Evolutionary conservation across 2,329 filamentous ascomycete species (phyloP), one percentile per base, ranked within the genome.

Genomic region (Trichoderma sp.): DNA sequence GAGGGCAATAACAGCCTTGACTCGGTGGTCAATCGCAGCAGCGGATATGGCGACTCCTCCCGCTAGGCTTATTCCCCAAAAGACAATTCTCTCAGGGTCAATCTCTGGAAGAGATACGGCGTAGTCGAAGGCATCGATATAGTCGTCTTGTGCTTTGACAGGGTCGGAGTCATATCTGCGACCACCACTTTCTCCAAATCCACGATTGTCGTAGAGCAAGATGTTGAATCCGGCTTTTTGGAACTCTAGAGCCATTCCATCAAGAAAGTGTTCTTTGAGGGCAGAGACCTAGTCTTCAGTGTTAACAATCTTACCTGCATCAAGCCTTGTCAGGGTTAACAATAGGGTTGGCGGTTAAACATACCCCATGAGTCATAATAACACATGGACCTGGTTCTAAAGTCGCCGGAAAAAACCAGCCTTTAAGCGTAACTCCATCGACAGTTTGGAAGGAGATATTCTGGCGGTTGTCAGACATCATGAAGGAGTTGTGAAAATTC

Each of bases 41-140:
- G 70, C 67, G 22, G 57, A 60, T 15, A 70, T 65, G 7, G 61
- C 60, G 12, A 61, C 63, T 29, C 71, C 69, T n/a, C 70, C 70
- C 0, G 70, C 70, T 3, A 58, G 64, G 27, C 70, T 70, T 22
- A 64, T 45, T 12, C 71, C 71, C 70, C 70, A 72, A 54, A 65
- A 69, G 4, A 66, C 64, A 19, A 72, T 68, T 4, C 67, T 67
- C 13, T 53, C 19, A 13, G 66, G 6, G 34, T 72, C 69, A 50
- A 71, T 69, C 10, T 69, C 64, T 15, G 70, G 64, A 25, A 72
- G 63, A 32, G 67, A 67, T 5, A 15, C 54, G 10, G 60, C 71
- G 34, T 69, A 71, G 67, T 69, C 67, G 37, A 71, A 71, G 8
- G 69, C 70, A 29, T 71, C 71, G 35, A 64, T 48, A n/a, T 71